Percentiles rank a stretch among this genome's conserved stretches.
Conservation (phyloP, 495 filamentous ascomycete genomes). For the Neurospora cerealis region DNA sequence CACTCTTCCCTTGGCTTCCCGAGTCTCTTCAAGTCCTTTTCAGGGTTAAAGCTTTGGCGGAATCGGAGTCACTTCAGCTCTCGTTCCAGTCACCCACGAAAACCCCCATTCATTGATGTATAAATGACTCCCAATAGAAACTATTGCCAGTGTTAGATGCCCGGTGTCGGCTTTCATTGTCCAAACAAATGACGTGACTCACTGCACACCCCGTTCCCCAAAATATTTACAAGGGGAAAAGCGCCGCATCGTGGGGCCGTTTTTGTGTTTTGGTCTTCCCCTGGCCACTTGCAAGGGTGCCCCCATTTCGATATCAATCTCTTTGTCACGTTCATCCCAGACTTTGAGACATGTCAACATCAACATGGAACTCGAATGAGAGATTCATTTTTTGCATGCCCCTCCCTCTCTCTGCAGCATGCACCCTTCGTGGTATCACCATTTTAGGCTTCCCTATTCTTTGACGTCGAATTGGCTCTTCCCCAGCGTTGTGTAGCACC, state of each 20-base stretch:
- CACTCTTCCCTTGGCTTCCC: neutral
- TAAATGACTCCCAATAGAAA: neutral
- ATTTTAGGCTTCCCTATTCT: neutral
- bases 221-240: constrained; percentile 12
- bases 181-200: constrained; percentile 11
- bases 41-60: neutral
- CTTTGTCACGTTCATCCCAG: neutral
- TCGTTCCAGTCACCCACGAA: neutral
- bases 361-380: neutral
- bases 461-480: neutral
- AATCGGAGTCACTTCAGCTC: constrained; percentile 1
- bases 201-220: constrained; percentile 7
- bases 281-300: neutral
- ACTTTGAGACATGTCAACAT: neutral
- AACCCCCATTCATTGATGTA: neutral
- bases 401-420: neutral
- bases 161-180: constrained; percentile 8
- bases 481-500: neutral
- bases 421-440: neutral
- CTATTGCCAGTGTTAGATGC: neutral
- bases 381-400: neutral
- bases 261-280: neutral
- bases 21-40: constrained; percentile 1
- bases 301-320: neutral
- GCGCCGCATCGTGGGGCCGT: constrained; percentile 9